Evolutionary conservation across 1,284 basidiomycete species (phyloP), one percentile per base, ranked within the genome.

Genomic region (Volvariella surrecta): DNA sequence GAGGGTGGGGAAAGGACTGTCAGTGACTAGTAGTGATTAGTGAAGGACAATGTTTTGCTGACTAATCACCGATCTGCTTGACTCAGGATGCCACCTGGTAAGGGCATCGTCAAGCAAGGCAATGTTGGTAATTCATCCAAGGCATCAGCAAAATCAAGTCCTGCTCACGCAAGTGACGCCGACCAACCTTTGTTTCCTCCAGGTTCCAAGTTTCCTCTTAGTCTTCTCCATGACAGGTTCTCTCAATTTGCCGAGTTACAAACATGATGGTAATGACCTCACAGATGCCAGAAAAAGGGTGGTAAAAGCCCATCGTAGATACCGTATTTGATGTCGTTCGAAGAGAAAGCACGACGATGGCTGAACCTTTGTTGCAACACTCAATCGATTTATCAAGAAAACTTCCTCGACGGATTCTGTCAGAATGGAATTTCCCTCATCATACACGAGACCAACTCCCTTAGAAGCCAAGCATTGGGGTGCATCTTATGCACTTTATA

Each of bases 381-480:
- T 93, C 21, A 73, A 64, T 48, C 75, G 73, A 50, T 58, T 76
- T 39, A 79, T 82, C 57, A 81, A 80, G 59, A 90, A 83, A 62
- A 79, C 75, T 15, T 76, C 78, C 4, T 71, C 82, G 49, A 69
- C 65, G 46, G 86, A 90, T 54, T 71, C 66, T 10, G 80, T 91
- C n/a, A 72, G 78, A 37, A 61, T 93, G 50, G 75, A 77, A 46
- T 83, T 90, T 3, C 76, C 84, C 55, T 82, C 81, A 4, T 73
- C 80, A 10, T 73, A 84, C 53, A 59, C 73, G 35, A 69, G 77
- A 43, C 71, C 74, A 3, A 79, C 78, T 15, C 72, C 77, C 2
- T 58, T 82, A 20, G 82, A 92, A 62, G 89, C 89, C 15, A 82
- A 79, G 40, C 91, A 94, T 56, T 92, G 83, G 77, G 89, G 84